phyloP scores from a whole-genome alignment of 129 eudicot genomes.

The Tagetes erecta region DNA sequence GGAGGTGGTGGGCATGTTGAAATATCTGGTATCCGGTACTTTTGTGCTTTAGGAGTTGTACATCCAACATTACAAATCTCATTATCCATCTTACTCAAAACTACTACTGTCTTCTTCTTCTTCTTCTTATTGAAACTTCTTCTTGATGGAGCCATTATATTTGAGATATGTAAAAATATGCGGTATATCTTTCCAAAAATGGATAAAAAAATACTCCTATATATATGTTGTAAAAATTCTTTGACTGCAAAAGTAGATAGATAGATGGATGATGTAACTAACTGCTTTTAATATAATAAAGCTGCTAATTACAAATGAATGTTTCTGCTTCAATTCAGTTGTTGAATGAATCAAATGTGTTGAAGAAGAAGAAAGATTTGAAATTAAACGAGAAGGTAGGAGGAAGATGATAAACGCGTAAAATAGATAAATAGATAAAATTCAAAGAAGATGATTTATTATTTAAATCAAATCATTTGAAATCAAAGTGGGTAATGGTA shows the following conservation, averaged over 20 bases:
- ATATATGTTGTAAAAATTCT: neutral
- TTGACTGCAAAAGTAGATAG: conserved; percentile 33
- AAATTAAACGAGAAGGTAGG: conserved; percentile 22
- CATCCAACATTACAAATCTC: conserved; percentile 39
- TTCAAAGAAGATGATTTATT: too few species aligned
- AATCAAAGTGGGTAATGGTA: too few species aligned
- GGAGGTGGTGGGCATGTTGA: conserved; percentile 89
- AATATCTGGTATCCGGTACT: conserved; percentile 64
- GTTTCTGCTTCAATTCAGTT: too few species aligned
- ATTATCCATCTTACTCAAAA: conserved; percentile 23
- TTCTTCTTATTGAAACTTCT: conserved; percentile 34
- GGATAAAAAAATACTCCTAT: neutral
- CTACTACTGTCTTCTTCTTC: conserved; percentile 15
- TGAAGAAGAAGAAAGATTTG: conserved; percentile 28
- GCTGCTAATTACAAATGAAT: too few species aligned
- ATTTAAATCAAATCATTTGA: too few species aligned
- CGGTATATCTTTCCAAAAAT: conserved; percentile 1
- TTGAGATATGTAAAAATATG: too few species aligned
- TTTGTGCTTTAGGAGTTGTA: conserved; percentile 79
- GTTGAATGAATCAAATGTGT: neutral
- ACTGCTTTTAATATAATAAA: neutral
- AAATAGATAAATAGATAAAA: neutral
- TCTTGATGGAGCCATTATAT: conserved; percentile 58
- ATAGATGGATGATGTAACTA: conserved; percentile 13
- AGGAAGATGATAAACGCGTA: conserved; percentile 35